Evolutionary conservation across 805 yeast species (phyloP).

Genomic region (Kodamaea neixiangensis): DNA sequence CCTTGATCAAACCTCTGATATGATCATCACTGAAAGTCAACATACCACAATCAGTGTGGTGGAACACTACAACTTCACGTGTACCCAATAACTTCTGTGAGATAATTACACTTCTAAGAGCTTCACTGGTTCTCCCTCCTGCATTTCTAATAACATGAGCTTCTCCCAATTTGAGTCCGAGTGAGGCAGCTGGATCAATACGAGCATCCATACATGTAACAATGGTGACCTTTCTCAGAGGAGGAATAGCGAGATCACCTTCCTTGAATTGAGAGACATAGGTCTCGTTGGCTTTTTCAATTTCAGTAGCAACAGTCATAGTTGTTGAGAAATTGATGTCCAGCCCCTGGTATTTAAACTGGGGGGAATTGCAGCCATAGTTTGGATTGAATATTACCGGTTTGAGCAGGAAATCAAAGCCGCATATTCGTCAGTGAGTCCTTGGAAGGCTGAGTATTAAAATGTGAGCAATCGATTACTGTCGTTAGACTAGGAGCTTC

Average conservation of each 20-base stretch:
- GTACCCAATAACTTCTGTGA: constrained; percentile 44
- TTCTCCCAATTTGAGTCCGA: constrained; percentile 42
- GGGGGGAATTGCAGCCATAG: constrained; percentile 6
- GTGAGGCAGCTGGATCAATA: constrained; percentile 37
- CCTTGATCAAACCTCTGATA: constrained; percentile 26
- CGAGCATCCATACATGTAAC: constrained; percentile 46
- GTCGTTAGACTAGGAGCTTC: no score
- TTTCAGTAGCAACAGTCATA: constrained; percentile 14
- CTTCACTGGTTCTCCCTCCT: constrained; percentile 45
- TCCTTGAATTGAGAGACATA: constrained; percentile 27
- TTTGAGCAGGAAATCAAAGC: background rate
- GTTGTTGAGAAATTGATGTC: background rate
- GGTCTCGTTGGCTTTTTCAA: constrained; percentile 19
- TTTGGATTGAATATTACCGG: background rate
- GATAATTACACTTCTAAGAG: constrained; percentile 39
- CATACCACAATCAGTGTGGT: constrained; percentile 49
- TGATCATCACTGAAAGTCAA: constrained; percentile 37
- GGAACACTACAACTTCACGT: constrained; percentile 39
- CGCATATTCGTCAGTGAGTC: background rate
- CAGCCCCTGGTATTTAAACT: constrained; percentile 1
- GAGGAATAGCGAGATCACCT: constrained; percentile 40
- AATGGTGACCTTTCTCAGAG: constrained; percentile 35
- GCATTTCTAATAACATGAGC: constrained; percentile 48
- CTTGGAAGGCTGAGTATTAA: no score
- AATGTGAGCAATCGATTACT: no score